A percentile compares a stretch with the other conserved stretches of the same genome.
These are phyloP conservation scores for Avena insularis DNA, from an alignment of 176 grass and related monocot species.

Conservation along the genomic window DNA sequence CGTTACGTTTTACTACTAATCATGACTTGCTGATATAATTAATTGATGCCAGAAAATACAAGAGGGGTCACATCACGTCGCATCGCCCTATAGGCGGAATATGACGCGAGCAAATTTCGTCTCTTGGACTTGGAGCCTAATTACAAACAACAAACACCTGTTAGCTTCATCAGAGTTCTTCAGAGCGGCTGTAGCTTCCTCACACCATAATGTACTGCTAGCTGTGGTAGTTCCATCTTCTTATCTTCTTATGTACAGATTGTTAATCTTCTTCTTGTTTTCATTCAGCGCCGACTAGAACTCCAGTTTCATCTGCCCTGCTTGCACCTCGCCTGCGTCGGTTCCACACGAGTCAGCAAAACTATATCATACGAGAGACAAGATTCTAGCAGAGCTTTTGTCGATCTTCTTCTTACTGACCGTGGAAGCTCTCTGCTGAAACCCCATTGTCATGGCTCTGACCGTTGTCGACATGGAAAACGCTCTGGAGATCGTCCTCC, in stretches of 20 bases:
- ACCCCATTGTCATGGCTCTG: constrained; percentile 51
- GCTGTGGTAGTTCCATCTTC: constrained; percentile 5
- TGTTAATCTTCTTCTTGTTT: not conserved
- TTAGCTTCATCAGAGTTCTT: constrained; percentile 49
- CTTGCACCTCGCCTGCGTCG: constrained; percentile 40
- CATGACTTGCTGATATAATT: not conserved
- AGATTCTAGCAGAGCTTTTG: not conserved
- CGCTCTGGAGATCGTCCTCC: constrained; percentile 82
- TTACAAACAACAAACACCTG: constrained; percentile 17
- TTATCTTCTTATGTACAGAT: constrained; percentile 51
- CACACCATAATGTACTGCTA: constrained; percentile 19
- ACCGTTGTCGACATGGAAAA: constrained; percentile 64
- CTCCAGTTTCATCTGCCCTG: constrained; percentile 58
- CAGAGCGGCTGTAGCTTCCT: constrained; percentile 35
- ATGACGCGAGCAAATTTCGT: constrained; percentile 27
- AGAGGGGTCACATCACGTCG: constrained; percentile 37
- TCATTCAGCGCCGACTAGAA: constrained; percentile 29
- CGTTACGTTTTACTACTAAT: constrained; percentile 9
- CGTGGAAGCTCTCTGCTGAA: constrained; percentile 66
- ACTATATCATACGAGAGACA: not conserved
- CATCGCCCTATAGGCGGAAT: constrained; percentile 39
- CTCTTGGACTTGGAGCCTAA: constrained; percentile 39
- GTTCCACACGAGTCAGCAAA: not conserved
- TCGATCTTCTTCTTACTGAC: not conserved
- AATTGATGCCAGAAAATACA: constrained; percentile 1